Evolutionary conservation across 129 eudicot species (phyloP).

Genomic region (Solidago caesia): DNA sequence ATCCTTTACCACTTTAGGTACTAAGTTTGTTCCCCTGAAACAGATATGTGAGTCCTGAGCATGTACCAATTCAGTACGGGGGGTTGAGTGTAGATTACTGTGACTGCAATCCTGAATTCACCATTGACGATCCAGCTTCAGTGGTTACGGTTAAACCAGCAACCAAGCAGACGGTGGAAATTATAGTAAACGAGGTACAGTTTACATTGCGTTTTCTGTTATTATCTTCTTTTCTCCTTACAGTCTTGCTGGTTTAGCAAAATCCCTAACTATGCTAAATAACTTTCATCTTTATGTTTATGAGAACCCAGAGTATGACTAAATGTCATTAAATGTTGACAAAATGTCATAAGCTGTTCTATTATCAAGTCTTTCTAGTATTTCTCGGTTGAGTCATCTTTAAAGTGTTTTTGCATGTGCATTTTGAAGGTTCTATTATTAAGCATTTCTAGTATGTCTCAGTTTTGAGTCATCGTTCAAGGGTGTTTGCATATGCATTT

Average conservation of each 20-base stretch:
- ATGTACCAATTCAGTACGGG: slow-evolving; percentile 82
- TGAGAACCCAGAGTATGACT: not conserved
- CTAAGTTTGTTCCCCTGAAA: slow-evolving; percentile 20
- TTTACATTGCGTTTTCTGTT: slow-evolving; percentile 16
- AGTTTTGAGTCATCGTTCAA: too few relatives aligned
- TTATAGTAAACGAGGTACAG: slow-evolving; percentile 68
- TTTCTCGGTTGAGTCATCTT: too few relatives aligned
- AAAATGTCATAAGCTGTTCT: not conserved
- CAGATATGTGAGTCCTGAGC: slow-evolving; percentile 82
- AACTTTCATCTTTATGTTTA: not conserved
- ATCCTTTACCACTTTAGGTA: not conserved
- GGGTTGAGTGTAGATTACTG: slow-evolving; percentile 78
- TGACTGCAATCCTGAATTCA: slow-evolving; percentile 70
- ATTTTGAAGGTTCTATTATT: too few relatives aligned
- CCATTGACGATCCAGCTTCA: slow-evolving; percentile 70
- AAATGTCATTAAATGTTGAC: not conserved
- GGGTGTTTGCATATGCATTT: too few relatives aligned
- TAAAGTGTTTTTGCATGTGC: too few relatives aligned
- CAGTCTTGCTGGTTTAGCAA: not conserved
- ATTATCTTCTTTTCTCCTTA: not conserved
- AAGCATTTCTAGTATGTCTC: too few relatives aligned
- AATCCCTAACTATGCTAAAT: not conserved
- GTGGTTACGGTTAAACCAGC: slow-evolving; percentile 71
- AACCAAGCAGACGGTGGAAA: slow-evolving; percentile 83
- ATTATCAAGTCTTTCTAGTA: too few relatives aligned